Base-by-base conservation (phyloP, 768 basidiomycete species). In the Agaricus blazei region DNA sequence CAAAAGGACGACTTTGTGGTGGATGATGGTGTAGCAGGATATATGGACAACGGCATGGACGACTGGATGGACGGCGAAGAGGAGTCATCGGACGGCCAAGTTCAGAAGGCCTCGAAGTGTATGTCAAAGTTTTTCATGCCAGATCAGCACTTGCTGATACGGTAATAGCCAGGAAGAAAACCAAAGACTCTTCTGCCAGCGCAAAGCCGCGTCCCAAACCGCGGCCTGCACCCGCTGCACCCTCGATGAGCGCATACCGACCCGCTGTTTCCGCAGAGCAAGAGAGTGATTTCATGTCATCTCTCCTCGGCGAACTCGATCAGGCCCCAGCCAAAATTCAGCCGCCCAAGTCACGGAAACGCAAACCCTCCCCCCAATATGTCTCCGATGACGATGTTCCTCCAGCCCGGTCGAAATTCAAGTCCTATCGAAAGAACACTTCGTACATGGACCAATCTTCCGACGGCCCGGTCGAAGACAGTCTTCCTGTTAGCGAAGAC, bases 41-140 rank as follows among this genome's bases (percentile, higher is more conserved):
- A 99, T 63, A 85, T 88, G 67, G 97, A 99, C 73, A 92, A 97
- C 65, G 97, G 97, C 4, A 87, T 93, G 85, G 97, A 98, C 56
- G 94, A 96, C 64, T 98, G 92, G 87, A 82, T 80, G 31, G 80
- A 78, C 27, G 80, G 74, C 8, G 75, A 78, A 28, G 75, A 50
- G 37, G 53, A 79, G 46, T 78, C 81, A n/a, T 59, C 60, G 38
- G 80, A 78, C 28, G 77, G 79, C 6, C 80, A 85, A 19, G 12
- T 74, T 72, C 8, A 84, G 84, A 83, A 15, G 71, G 71, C 4
- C 70, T 72, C 29, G 72, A 60, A 57, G 75, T 72, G 54, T 56
- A 63, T 75, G 70, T 65, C 77, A 72, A 63, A 59, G 78, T 77
- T 55, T 53, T 75, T 65, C 15, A 11, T 60, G 50, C 7, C 3